Conservation (phyloP, 441 rosid genomes). For the Jatropha multifida region DNA sequence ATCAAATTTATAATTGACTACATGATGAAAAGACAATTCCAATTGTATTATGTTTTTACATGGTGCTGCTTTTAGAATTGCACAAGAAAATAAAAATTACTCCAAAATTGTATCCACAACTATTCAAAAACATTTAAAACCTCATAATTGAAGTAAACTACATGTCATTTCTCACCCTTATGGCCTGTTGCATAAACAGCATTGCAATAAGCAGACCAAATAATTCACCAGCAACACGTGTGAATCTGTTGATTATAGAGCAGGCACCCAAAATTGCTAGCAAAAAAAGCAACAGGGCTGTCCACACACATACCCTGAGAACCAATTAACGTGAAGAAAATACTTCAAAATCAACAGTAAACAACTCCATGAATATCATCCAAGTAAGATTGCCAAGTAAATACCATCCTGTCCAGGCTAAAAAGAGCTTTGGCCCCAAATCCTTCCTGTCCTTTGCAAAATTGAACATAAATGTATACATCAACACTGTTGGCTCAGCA, state of each 20-base stretch:
- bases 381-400: conserved; percentile 17
- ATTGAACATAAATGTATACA: conserved; percentile 75
- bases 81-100: background rate
- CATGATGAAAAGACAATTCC: conserved; percentile 1
- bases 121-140: conserved; percentile 12
- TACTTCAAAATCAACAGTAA: conserved; percentile 26
- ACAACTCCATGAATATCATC: conserved; percentile 16
- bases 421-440: conserved; percentile 65
- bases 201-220: conserved; percentile 84
- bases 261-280: conserved; percentile 72
- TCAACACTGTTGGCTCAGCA: conserved; percentile 83
- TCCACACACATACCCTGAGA: conserved; percentile 80
- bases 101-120: background rate
- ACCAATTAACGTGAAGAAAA: conserved; percentile 24
- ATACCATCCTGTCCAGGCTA: conserved; percentile 89
- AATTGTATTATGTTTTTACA: background rate
- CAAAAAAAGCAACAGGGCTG: conserved; percentile 67
- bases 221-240: conserved; percentile 79
- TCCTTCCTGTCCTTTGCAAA: conserved; percentile 74
- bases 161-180: conserved; percentile 47
- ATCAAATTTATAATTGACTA: conserved; percentile 20
- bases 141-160: conserved; percentile 10
- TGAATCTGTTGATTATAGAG: conserved; percentile 80
- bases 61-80: conserved; percentile 7
- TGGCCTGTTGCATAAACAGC: conserved; percentile 88